Conservation (phyloP, 768 basidiomycete species). For the Neoboletus brunneissimus region DNA sequence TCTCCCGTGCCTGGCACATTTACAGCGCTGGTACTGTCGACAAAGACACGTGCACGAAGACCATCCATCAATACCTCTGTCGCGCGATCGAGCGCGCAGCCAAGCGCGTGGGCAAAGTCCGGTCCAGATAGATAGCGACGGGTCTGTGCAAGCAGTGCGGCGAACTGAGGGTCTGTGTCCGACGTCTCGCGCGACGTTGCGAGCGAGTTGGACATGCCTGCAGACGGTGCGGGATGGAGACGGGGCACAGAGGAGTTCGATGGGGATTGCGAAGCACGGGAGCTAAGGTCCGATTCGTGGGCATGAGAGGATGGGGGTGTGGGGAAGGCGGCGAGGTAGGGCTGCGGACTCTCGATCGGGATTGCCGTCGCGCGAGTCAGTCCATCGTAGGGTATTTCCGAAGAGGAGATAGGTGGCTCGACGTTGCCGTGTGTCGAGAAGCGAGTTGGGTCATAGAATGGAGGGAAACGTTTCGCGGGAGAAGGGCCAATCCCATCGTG, state of each 20-base stretch:
- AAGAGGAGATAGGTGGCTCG: background rate
- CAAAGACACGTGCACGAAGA: slow-evolving; percentile 65
- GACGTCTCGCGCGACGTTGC: slow-evolving; percentile 6
- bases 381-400: slow-evolving; percentile 1
- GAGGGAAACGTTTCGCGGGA: background rate
- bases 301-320: slow-evolving; percentile 19
- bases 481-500: background rate
- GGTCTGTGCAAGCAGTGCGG: slow-evolving; percentile 67
- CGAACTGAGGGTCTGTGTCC: slow-evolving; percentile 43
- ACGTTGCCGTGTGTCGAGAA: background rate
- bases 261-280: slow-evolving; percentile 29
- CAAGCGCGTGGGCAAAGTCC: slow-evolving; percentile 70
- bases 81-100: slow-evolving; percentile 69
- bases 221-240: background rate
- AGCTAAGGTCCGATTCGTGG: slow-evolving; percentile 18
- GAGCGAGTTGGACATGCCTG: background rate
- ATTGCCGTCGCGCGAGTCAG: slow-evolving; percentile 16
- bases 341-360: slow-evolving; percentile 12
- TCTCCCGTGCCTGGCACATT: slow-evolving; percentile 9
- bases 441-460: background rate
- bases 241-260: slow-evolving; percentile 23
- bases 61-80: slow-evolving; percentile 61
- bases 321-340: slow-evolving; percentile 16
- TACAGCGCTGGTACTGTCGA: slow-evolving; percentile 22
- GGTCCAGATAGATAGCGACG: slow-evolving; percentile 56